Evolutionary conservation across 495 filamentous ascomycete genomes (phyloP).

Genomic region (Aspergillus baeticus): DNA sequence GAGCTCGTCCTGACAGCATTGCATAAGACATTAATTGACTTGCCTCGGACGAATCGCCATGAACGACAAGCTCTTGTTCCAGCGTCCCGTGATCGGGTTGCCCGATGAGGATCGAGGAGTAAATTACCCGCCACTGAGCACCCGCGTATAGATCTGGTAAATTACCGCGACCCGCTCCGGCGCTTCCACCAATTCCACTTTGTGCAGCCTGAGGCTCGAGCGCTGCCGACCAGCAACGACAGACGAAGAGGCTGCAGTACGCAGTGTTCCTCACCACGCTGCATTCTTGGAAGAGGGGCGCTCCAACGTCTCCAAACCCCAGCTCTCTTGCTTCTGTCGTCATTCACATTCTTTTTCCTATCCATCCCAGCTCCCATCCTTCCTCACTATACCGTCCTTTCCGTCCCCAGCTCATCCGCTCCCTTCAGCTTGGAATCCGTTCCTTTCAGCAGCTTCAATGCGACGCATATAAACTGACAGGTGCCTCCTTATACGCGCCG

Average conservation of each 20-base stretch:
- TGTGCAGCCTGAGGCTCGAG: too few relatives aligned
- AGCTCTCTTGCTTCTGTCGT: neutral
- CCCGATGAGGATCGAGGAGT: too few relatives aligned
- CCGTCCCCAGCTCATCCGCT: neutral
- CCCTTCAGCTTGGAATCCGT: slow-evolving; percentile 5
- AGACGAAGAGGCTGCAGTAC: neutral
- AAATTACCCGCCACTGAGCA: too few relatives aligned
- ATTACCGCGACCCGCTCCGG: too few relatives aligned
- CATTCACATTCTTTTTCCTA: slow-evolving; percentile 18
- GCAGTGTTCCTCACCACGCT: neutral
- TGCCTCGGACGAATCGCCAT: too few relatives aligned
- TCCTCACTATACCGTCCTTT: slow-evolving; percentile 11
- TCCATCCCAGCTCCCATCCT: neutral
- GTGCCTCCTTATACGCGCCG: slow-evolving; percentile 19
- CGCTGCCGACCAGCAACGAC: too few relatives aligned
- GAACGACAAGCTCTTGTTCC: too few relatives aligned
- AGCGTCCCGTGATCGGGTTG: too few relatives aligned
- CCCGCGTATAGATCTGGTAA: too few relatives aligned
- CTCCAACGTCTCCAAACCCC: slow-evolving; percentile 6
- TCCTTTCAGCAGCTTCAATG: slow-evolving; percentile 18
- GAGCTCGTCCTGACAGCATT: too few relatives aligned
- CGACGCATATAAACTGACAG: slow-evolving; percentile 16
- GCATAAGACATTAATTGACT: too few relatives aligned
- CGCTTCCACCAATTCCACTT: too few relatives aligned
- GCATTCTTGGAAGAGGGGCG: slow-evolving; percentile 14